Evolutionary conservation across 2,329 filamentous ascomycete species (phyloP), one percentile per base, ranked within the genome.

Genomic region (Sclerotinia minor): DNA sequence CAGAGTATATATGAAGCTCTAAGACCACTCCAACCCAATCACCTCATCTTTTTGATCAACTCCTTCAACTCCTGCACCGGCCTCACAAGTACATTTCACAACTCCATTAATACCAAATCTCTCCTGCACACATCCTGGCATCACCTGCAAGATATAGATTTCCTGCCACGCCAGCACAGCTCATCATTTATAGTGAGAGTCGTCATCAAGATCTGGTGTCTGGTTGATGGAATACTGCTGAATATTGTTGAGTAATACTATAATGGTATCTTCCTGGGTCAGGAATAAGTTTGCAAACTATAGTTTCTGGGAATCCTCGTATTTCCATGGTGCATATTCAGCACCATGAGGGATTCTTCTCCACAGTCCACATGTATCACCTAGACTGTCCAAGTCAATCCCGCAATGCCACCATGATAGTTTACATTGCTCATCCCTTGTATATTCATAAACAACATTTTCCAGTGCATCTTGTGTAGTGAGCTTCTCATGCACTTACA

Each of bases 101-200:
- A 58, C 19, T 68, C 69, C 11, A 45, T 55, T 6, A 71, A 54
- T 0, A 45, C 65, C 7, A 67, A 60, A 5, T 70, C 29, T 17
- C 68, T 44, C 5, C 89, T 68, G 92, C 85, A 78, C 89, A 91
- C 75, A 90, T 89, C 45, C 89, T 81, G 53, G 89, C 87, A 0
- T 88, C 89, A 9, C 87, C 87, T 75, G 89, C 90, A 78, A 91
- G 91, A 8, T 89, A 88, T 52, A 91, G 38, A 41, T 4, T 41
- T 15, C 3, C 11, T 17, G 15, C 38, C 38, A 5, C 15, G 15
- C 38, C 38, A 41, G 6, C 4, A 5, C 13, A 41, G 13, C 17
- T 9, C 38, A 1, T 15, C 11, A 5, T 41, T 17, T 41, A 41
- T 9, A 17, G 3, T 17, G 38, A 41, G 38, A 17, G 3, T 17